These are phyloP conservation scores for Lantana camara DNA, from an alignment of 257 asterid species.

Conservation along the genomic window DNA sequence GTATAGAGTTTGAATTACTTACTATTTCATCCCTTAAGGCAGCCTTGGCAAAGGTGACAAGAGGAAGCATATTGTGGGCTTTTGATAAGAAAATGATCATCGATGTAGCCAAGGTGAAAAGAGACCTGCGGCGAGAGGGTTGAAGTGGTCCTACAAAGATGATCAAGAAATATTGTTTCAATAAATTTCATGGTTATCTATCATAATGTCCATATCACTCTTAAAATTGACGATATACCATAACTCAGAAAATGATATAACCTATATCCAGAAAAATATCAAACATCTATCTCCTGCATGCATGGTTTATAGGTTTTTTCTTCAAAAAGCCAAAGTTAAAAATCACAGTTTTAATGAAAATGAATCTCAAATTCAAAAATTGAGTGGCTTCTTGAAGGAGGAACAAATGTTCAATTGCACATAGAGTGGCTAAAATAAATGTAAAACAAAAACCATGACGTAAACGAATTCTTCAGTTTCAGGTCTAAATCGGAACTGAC, in stretches of 20 bases:
- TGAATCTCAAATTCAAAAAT: slow-evolving; percentile 10
- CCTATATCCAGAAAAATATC: slow-evolving; percentile 14
- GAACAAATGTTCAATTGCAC: slow-evolving; percentile 11
- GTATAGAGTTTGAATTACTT: slow-evolving; percentile 27
- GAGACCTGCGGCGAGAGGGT: slow-evolving; percentile 74
- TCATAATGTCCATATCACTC: slow-evolving; percentile 1
- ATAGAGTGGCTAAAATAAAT: slow-evolving; percentile 17
- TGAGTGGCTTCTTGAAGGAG: slow-evolving; percentile 9
- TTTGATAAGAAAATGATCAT: slow-evolving; percentile 72
- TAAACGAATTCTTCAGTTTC: neutral
- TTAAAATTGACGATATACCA: slow-evolving; percentile 12
- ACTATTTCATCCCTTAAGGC: slow-evolving; percentile 60
- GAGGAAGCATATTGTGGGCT: slow-evolving; percentile 58
- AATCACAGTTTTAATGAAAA: neutral
- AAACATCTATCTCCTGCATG: neutral
- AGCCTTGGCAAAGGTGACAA: slow-evolving; percentile 60
- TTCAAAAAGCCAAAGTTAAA: slow-evolving; percentile 19
- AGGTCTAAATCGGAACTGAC: slow-evolving; percentile 40
- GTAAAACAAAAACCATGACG: slow-evolving; percentile 16
- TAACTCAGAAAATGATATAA: neutral
- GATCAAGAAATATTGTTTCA: slow-evolving; percentile 8
- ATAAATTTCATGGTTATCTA: slow-evolving; percentile 1
- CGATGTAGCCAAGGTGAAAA: slow-evolving; percentile 70
- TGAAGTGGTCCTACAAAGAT: slow-evolving; percentile 58
- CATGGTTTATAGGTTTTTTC: slow-evolving; percentile 17